Conservation (phyloP, 2,329 filamentous ascomycete species). For the Epichloe scottii region DNA sequence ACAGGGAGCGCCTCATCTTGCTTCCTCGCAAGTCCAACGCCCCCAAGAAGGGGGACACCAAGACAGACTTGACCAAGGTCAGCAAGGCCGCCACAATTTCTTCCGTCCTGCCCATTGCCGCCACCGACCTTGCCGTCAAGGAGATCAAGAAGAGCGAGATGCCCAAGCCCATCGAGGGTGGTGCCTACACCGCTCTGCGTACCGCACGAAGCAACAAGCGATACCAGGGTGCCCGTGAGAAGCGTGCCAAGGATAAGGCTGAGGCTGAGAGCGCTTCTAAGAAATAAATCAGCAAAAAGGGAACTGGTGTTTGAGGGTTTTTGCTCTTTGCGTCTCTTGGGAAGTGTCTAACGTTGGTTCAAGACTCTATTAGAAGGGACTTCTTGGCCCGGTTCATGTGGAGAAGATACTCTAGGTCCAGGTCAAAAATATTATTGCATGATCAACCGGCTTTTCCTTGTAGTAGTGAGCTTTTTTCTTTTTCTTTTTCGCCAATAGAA, state of each 20-base stretch:
- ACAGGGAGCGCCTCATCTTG: slow-evolving; percentile 90
- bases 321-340: slow-evolving; percentile 29
- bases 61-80: slow-evolving; percentile 63
- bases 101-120: slow-evolving; percentile 59
- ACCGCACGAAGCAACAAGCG: slow-evolving; percentile 73
- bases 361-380: slow-evolving; percentile 22
- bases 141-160: slow-evolving; percentile 76
- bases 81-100: slow-evolving; percentile 36
- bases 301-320: slow-evolving; percentile 30
- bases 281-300: slow-evolving; percentile 54
- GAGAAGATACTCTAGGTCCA: slow-evolving; percentile 27
- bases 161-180: slow-evolving; percentile 62
- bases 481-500: not conserved
- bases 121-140: slow-evolving; percentile 50
- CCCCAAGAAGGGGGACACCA: slow-evolving; percentile 86
- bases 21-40: slow-evolving; percentile 93
- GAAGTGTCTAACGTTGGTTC: slow-evolving; percentile 25
- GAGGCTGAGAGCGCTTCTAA: slow-evolving; percentile 67
- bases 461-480: slow-evolving; percentile 9
- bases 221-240: slow-evolving; percentile 74
- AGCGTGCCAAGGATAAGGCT: slow-evolving; percentile 80
- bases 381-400: slow-evolving; percentile 22
- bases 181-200: slow-evolving; percentile 79
- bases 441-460: slow-evolving; percentile 24
- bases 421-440: slow-evolving; percentile 30